These are phyloP conservation scores for Rickenella mellea DNA, from an alignment of 768 basidiomycete genomes.

Conservation along the genomic window DNA sequence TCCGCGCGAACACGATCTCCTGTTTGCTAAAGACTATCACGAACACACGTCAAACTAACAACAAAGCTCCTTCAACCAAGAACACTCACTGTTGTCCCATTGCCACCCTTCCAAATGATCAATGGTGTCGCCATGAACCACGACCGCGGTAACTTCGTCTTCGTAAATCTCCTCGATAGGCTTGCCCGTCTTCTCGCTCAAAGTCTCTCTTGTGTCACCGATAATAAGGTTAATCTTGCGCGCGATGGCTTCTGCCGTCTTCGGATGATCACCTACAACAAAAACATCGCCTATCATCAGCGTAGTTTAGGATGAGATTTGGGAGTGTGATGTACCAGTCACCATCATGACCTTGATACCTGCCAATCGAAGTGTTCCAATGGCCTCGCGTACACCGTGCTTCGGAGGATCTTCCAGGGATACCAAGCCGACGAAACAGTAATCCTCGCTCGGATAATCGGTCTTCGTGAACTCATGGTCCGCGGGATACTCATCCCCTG, in stretches of 20 bases:
- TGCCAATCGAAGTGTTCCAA: constrained; percentile 59
- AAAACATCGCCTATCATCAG: neutral
- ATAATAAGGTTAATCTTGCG: constrained; percentile 64
- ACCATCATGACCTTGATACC: constrained; percentile 77
- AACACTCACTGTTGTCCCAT: constrained; percentile 57
- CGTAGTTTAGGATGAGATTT: neutral
- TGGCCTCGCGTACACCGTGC: constrained; percentile 63
- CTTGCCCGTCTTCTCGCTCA: constrained; percentile 46
- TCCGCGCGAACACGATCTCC: constrained; percentile 65
- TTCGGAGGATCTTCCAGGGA: constrained; percentile 66
- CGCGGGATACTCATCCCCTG: constrained; percentile 34
- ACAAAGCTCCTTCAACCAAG: neutral
- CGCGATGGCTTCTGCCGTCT: constrained; percentile 67
- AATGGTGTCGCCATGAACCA: constrained; percentile 62
- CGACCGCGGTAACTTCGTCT: constrained; percentile 57
- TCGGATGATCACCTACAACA: constrained; percentile 53
- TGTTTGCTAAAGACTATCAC: constrained; percentile 50
- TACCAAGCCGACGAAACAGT: constrained; percentile 57
- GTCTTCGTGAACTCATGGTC: constrained; percentile 45
- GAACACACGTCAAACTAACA: neutral
- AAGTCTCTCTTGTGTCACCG: constrained; percentile 54
- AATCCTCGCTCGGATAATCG: constrained; percentile 46
- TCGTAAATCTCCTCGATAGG: constrained; percentile 52
- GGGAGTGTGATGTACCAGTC: constrained; percentile 32
- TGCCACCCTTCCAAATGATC: constrained; percentile 61